Evolutionary conservation across 2,329 filamentous ascomycete species (phyloP), one percentile per base, ranked within the genome.

Genomic region (Ilyonectria robusta): DNA sequence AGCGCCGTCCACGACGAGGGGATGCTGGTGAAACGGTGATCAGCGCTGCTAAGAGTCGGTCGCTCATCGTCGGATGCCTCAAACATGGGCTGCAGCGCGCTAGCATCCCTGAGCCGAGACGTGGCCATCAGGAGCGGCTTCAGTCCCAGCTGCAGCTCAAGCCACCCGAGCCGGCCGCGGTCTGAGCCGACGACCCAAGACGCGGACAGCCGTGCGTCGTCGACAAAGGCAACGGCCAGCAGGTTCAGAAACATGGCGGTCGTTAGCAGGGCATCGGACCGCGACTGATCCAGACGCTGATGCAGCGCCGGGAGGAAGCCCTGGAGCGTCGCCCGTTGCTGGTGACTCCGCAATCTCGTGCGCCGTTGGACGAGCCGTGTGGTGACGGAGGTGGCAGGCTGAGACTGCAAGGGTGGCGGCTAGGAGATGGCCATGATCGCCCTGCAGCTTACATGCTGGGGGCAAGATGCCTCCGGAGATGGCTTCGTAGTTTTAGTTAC

Each of bases 211-310:
- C 47, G 55, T 58, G 29, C 61, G 23, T 48, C 55, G 44, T 62
- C 60, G 2, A 59, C 61, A 10, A 54, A 47, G n/a, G 46, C 46
- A 54, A 59, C 59, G 29, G 50, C 47, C 55, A 64, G 21, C 47
- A 59, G 53, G 29, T 59, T 56, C 31, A 59, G 40, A 11, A 48
- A 46, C 62, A 64, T 48, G 17, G 62, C 56, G n/a, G 62, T 64
- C 6, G 47, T 44, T 26, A 59, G n/a, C 47, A 64, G 37, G 29
- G 62, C 48, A 31, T 59, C 62, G 17, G 55, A 44, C 19, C 51
- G 47, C 42, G 19, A 11, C 40, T 31, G 47, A 9, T 19, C 21
- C 40, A 44, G n/a, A 11, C 40, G 26, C 47, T 42, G 35, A 29
- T 46, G 46, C 42, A 50, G 46, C 6, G 55, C 62, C 6, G 29